Conservation (phyloP, 2,329 filamentous ascomycete genomes). For the Graphilbum ipis-grandicollis region DNA sequence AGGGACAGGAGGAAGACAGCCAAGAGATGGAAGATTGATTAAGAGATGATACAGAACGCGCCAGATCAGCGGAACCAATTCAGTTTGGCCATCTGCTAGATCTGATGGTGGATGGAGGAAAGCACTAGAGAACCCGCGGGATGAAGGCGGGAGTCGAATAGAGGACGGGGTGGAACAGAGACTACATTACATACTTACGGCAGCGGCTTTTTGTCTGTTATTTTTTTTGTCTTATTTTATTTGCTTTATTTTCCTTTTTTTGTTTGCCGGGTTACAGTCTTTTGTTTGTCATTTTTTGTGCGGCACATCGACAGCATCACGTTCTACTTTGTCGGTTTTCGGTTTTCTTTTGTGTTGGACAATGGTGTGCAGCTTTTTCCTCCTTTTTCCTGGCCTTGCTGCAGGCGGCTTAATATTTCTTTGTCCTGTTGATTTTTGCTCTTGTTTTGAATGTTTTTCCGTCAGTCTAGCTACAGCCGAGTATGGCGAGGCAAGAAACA, state of each 20-base stretch:
- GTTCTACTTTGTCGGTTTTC: too few relatives aligned
- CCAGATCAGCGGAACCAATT: conserved; percentile 7
- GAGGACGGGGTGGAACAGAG: neutral
- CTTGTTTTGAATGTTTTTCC: conserved; percentile 2
- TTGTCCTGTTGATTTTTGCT: neutral
- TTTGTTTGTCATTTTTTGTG: conserved; percentile 16
- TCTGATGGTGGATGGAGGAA: neutral
- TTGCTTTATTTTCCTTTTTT: conserved; percentile 4
- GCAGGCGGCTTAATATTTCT: conserved; percentile 10
- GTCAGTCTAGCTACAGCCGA: conserved; percentile 5
- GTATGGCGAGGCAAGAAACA: conserved; percentile 3
- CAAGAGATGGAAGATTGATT: neutral
- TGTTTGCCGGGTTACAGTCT: conserved; percentile 6
- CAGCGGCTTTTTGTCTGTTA: conserved; percentile 3
- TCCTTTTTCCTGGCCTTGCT: conserved; percentile 5
- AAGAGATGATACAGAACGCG: conserved; percentile 2
- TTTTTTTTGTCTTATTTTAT: conserved; percentile 4
- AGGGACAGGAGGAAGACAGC: neutral
- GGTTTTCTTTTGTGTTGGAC: conserved; percentile 7
- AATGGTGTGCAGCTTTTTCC: neutral
- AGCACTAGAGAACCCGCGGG: neutral
- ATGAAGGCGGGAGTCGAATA: too few relatives aligned
- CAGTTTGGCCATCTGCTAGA: conserved; percentile 6
- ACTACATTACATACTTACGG: neutral
- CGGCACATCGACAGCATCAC: conserved; percentile 5